These are phyloP conservation scores for Boletus rufocinnamomeus DNA, from an alignment of 768 basidiomycete genomes.

Conservation along the genomic window DNA sequence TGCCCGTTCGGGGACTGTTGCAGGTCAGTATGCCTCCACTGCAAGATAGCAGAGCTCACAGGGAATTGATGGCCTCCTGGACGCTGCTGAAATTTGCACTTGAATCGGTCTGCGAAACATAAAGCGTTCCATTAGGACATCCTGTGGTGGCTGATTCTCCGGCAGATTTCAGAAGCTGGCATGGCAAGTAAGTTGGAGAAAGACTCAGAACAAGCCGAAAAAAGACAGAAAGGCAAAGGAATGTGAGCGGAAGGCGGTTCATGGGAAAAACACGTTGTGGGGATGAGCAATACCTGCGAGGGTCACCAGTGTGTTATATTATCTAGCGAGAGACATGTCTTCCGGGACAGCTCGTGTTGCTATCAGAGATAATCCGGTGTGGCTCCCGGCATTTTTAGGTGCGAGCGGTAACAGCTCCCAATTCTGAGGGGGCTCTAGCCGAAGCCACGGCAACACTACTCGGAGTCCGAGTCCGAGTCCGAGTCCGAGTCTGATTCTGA, in stretches of 20 bases:
- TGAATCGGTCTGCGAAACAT: slow-evolving; percentile 52
- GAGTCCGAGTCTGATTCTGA: not conserved
- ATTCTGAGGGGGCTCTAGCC: not conserved
- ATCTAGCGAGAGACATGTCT: too few relatives aligned
- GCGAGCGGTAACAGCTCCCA: not conserved
- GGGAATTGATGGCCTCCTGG: slow-evolving; percentile 56
- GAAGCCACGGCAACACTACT: too few relatives aligned
- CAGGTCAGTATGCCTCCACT: not conserved
- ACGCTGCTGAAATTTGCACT: slow-evolving; percentile 49
- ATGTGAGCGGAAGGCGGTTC: slow-evolving; percentile 6
- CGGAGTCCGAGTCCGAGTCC: too few relatives aligned
- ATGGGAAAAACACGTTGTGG: slow-evolving; percentile 1
- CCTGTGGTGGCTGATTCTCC: slow-evolving; percentile 46
- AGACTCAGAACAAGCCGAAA: slow-evolving; percentile 30
- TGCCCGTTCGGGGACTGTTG: slow-evolving; percentile 42
- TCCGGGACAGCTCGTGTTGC: not conserved
- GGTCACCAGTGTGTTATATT: not conserved
- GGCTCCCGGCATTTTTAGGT: not conserved
- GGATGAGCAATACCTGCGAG: slow-evolving; percentile 1
- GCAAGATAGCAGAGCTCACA: slow-evolving; percentile 41
- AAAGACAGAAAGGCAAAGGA: slow-evolving; percentile 6
- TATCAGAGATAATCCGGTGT: not conserved
- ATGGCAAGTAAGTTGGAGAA: slow-evolving; percentile 48
- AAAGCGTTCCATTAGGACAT: slow-evolving; percentile 61
- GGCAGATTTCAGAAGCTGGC: slow-evolving; percentile 52